Conservation (phyloP, 257 asterid species). For the Petunia secreta region DNA sequence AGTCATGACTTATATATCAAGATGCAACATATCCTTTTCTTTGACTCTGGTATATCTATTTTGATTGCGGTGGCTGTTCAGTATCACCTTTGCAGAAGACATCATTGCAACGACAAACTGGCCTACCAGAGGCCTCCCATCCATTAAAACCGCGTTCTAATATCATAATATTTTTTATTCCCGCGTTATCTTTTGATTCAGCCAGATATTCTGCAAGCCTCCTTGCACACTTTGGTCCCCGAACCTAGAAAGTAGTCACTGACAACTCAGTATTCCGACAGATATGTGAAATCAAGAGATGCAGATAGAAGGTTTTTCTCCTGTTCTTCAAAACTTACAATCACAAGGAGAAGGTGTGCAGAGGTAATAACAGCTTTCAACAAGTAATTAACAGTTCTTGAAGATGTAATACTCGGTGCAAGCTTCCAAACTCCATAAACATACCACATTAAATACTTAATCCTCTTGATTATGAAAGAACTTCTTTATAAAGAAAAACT, state of each 20-base stretch:
- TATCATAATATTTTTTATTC: slow-evolving; percentile 71
- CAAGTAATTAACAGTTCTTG: background rate
- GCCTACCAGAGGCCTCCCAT: slow-evolving; percentile 91
- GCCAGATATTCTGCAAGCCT: slow-evolving; percentile 72
- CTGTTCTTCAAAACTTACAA: background rate
- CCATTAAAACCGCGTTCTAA: slow-evolving; percentile 88
- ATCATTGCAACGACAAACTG: slow-evolving; percentile 86
- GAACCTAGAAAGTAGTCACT: slow-evolving; percentile 56
- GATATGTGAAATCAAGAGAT: slow-evolving; percentile 2
- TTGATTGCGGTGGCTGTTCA: slow-evolving; percentile 25
- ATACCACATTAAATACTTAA: background rate
- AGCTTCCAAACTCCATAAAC: background rate
- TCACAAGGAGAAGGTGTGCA: background rate
- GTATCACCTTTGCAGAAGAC: slow-evolving; percentile 68
- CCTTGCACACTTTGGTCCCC: slow-evolving; percentile 95
- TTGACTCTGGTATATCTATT: background rate
- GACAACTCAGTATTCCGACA: background rate
- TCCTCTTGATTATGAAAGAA: background rate
- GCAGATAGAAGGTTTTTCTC: background rate
- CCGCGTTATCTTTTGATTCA: slow-evolving; percentile 51
- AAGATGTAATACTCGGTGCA: background rate
- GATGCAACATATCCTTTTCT: slow-evolving; percentile 15
- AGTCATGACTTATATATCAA: background rate
- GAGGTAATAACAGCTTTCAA: slow-evolving; percentile 5
- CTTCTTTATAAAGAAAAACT: background rate